Base-by-base conservation (phyloP, 441 rosid genomes). In the Populus trichocarpa region DNA sequence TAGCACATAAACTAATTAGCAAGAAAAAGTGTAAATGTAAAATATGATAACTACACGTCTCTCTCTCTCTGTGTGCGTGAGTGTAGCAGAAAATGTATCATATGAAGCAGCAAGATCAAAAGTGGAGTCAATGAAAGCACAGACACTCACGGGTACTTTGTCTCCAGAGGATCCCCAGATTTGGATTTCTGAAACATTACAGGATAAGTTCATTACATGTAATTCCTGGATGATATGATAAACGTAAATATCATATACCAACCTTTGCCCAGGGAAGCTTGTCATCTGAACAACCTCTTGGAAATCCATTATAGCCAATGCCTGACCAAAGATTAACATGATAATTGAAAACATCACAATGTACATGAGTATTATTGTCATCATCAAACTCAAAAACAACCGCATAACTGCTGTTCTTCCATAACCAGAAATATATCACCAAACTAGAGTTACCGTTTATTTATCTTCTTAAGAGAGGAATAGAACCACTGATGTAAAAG, bases 211-310 rank as follows among this genome's bases (percentile, higher is more conserved):
- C 42, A 70, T 70, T 32, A 50, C 69, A 53, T 22, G 63, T 13
- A 23, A 70, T 79, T 78, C 79, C 70, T 23, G 50, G 32, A 42
- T 6, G 30, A 74, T 22, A 65, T 7, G 26, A 80, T 25, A 64
- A 46, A 76, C 28, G 28, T 38, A 18, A 46, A 40, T 32, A 33
- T 33, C 38, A 61, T 38, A 65, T 16, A 64, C 83, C 50, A 79
- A 93, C 98, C 97, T 93, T 96, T 75, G 98, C 97, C 99, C 99
- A 96, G 28, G 99, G 96, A 88, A 96, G 98, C 82, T 81, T 88
- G 79, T 93, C 99, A 86, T 96, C 99, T 5, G 99, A 93, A 83
- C 99, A 96, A 75, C 98, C 99, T 87, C 99, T 89, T 42, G 98
- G 98, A 91, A 96, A 93, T 71, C 99, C 99, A 87, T 93, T 96